A percentile compares a stretch with the other conserved stretches of the same genome.
phyloP scores from a whole-genome alignment of 352 stramenopile species.

The Blastocystis hominis region DNA sequence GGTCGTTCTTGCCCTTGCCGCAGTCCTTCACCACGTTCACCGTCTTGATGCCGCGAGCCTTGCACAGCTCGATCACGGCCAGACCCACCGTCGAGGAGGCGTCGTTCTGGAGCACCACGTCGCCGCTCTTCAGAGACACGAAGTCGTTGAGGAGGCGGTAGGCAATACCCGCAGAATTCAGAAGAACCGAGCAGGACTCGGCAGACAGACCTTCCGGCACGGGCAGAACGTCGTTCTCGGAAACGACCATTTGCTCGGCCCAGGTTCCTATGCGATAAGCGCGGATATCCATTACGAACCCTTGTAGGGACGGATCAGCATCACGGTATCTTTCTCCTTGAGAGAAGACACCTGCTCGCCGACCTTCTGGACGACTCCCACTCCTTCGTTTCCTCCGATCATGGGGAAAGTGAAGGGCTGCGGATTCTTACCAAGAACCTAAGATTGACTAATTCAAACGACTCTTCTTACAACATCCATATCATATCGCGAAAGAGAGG shows the following conservation, averaged over 20 bases:
- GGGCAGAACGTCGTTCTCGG: slow-evolving; percentile 54
- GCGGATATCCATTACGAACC: background rate
- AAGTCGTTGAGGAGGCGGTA: slow-evolving; percentile 77
- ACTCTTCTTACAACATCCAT: background rate
- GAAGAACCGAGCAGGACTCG: slow-evolving; percentile 72
- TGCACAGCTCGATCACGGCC: slow-evolving; percentile 76
- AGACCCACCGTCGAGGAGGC: slow-evolving; percentile 75
- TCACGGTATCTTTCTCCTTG: slow-evolving; percentile 61
- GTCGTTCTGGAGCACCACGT: slow-evolving; percentile 79
- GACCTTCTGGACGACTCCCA: slow-evolving; percentile 61
- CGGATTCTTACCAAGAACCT: slow-evolving; percentile 21
- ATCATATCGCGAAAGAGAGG: background rate
- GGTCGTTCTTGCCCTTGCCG: slow-evolving; percentile 65
- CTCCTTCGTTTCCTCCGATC: slow-evolving; percentile 62
- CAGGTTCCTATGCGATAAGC: slow-evolving; percentile 54
- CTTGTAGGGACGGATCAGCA: slow-evolving; percentile 58
- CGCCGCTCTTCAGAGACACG: slow-evolving; percentile 68
- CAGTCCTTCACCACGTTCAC: slow-evolving; percentile 70
- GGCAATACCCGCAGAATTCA: slow-evolving; percentile 72
- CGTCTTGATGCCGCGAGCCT: slow-evolving; percentile 74
- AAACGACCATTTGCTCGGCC: slow-evolving; percentile 11
- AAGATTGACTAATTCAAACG: background rate
- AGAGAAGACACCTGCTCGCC: slow-evolving; percentile 58
- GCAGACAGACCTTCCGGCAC: slow-evolving; percentile 68
- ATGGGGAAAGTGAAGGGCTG: background rate